Evolutionary conservation across 257 asterid species (phyloP).

Genomic region (Scutellaria barbata): DNA sequence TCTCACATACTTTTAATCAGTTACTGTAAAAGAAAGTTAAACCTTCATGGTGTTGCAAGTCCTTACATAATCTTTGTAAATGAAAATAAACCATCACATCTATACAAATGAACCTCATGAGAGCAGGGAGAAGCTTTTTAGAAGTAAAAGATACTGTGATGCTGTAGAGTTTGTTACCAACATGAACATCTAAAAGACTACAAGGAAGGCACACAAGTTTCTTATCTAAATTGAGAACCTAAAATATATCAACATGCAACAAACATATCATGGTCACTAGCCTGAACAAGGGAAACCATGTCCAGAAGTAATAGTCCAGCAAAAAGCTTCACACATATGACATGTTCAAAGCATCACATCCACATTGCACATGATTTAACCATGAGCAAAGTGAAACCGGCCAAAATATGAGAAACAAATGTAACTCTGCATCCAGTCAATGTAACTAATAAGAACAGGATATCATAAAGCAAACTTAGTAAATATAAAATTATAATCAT

Average conservation of each 20-base stretch:
- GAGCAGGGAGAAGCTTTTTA: too few relatives aligned
- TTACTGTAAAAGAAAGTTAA: not conserved
- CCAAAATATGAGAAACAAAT: not conserved
- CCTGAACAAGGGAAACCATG: not conserved
- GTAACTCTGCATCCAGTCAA: not conserved
- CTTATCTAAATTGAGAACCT: not conserved
- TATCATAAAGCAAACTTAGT: conserved; percentile 10
- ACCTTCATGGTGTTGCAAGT: not conserved
- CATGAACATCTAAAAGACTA: too few relatives aligned
- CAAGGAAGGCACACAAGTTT: not conserved
- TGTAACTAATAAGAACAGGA: not conserved
- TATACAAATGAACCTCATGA: not conserved
- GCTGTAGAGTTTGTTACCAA: too few relatives aligned
- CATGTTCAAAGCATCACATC: not conserved
- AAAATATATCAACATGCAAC: not conserved
- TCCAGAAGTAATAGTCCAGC: not conserved
- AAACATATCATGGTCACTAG: not conserved
- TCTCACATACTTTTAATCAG: conserved; percentile 6
- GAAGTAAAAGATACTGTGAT: too few relatives aligned
- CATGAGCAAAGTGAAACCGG: not conserved
- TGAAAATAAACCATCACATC: not conserved
- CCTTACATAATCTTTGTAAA: conserved; percentile 10
- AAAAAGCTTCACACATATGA: not conserved
- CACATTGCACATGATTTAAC: not conserved
- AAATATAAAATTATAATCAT: not conserved